phyloP scores from a whole-genome alignment of 1,139 yeast genomes.

The Candida buenavistaensis region DNA sequence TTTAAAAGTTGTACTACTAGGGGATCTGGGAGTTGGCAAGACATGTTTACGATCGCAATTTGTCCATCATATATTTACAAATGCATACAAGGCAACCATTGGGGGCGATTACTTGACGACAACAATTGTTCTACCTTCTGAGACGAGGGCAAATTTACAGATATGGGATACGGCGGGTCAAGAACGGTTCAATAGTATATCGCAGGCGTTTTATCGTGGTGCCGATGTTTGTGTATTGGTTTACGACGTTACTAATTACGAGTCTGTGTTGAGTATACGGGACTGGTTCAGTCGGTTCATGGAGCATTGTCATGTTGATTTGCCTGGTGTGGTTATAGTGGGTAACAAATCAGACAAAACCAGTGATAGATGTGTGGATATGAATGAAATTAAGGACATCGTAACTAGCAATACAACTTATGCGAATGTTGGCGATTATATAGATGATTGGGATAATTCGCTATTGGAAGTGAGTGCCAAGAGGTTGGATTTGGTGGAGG shows the following conservation, averaged over 20 bases:
- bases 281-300: conserved; percentile 55
- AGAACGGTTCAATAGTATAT: conserved; percentile 60
- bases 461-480: conserved; percentile 49
- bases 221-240: conserved; percentile 59
- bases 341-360: conserved; percentile 54
- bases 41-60: conserved; percentile 60
- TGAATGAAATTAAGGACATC: conserved; percentile 43
- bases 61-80: conserved; percentile 57
- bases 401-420: conserved; percentile 27
- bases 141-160: conserved; percentile 41
- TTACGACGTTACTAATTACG: conserved; percentile 58
- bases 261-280: conserved; percentile 49
- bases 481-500: conserved; percentile 34
- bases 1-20: conserved; percentile 55
- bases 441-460: conserved; percentile 42
- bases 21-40: conserved; percentile 65
- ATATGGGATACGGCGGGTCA: conserved; percentile 73
- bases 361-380: conserved; percentile 39
- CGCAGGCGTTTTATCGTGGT: conserved; percentile 61
- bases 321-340: conserved; percentile 53
- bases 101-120: conserved; percentile 63
- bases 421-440: conserved; percentile 32
- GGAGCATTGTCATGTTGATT: conserved; percentile 49
- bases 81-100: conserved; percentile 60
- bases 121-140: conserved; percentile 23